phyloP scores from a whole-genome alignment of 2,329 filamentous ascomycete genomes.

The Microthyrium microscopicum region DNA sequence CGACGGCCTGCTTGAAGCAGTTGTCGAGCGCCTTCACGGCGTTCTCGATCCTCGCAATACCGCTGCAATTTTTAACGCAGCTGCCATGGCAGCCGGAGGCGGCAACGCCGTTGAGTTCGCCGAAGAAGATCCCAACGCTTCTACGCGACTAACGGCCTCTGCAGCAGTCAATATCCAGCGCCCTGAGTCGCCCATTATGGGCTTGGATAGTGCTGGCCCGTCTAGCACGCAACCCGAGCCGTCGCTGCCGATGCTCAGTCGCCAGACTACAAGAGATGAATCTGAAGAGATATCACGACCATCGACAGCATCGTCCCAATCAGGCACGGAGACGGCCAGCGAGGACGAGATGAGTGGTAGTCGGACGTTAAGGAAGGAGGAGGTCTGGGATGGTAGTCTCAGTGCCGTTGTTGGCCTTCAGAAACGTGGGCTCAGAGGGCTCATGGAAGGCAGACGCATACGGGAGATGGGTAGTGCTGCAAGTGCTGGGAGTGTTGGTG shows the following conservation, averaged over 20 bases:
- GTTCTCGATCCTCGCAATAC: conserved; percentile 86
- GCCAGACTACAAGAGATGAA: too few species aligned
- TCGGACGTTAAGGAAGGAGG: too few species aligned
- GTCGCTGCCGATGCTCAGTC: conserved; percentile 12
- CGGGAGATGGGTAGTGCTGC: conserved; percentile 46
- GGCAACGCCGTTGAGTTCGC: conserved; percentile 63
- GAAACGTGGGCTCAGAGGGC: conserved; percentile 74
- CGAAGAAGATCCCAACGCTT: conserved; percentile 15
- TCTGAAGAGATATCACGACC: conserved; percentile 14
- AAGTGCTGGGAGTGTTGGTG: conserved; percentile 12
- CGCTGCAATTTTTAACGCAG: conserved; percentile 93
- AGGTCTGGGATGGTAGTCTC: conserved; percentile 65
- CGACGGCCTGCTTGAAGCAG: conserved; percentile 80
- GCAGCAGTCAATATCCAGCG: conserved; percentile 11
- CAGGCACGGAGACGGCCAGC: too few species aligned
- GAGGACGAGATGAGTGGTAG: too few species aligned
- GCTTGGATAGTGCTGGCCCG: conserved; percentile 14
- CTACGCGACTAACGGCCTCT: conserved; percentile 20
- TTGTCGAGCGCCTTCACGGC: conserved; percentile 77
- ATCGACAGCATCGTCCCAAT: conserved; percentile 15
- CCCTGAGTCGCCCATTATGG: conserved; percentile 13
- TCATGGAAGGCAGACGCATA: conserved; percentile 89
- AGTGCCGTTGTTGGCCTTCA: conserved; percentile 89
- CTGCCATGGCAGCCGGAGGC: conserved; percentile 91
- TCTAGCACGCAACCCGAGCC: conserved; percentile 3